Evolutionary conservation across 2,329 filamentous ascomycete species (phyloP).

Genomic region (Penicillium sclerotigenum): DNA sequence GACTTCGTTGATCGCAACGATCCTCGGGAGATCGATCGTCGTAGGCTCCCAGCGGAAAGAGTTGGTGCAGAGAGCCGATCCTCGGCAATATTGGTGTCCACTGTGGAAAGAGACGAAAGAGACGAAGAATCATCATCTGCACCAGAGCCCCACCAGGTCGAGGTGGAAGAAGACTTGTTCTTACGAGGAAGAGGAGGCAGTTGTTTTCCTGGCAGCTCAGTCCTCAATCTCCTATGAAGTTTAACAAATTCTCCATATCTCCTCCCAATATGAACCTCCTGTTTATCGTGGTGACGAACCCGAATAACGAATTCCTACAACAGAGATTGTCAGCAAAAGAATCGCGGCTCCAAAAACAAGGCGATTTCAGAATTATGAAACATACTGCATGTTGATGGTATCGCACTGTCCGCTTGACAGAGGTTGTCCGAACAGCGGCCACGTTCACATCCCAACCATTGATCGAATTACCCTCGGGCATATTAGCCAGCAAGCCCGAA

Average conservation of each 20-base stretch:
- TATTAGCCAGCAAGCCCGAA: conserved; percentile 77
- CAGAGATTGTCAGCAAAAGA: not conserved
- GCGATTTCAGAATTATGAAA: conserved; percentile 8
- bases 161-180: conserved; percentile 75
- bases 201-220: conserved; percentile 86
- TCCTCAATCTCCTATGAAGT: conserved; percentile 73
- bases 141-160: conserved; percentile 54
- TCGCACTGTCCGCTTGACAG: conserved; percentile 79
- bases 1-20: conserved; percentile 33
- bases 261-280: conserved; percentile 75
- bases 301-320: conserved; percentile 83
- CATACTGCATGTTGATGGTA: conserved; percentile 87
- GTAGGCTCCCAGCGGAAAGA: conserved; percentile 29
- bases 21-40: conserved; percentile 30
- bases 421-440: conserved; percentile 76
- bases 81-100: conserved; percentile 50
- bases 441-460: conserved; percentile 98
- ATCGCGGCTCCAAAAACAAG: not conserved
- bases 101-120: conserved; percentile 74
- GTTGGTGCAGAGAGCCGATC: conserved; percentile 34
- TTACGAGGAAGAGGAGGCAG: conserved; percentile 84
- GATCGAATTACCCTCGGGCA: conserved; percentile 86
- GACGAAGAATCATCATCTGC: conserved; percentile 72
- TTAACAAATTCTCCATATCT: conserved; percentile 84
- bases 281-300: conserved; percentile 71